A percentile compares a stretch with the other conserved stretches of the same genome.
phyloP scores from a whole-genome alignment of 1,139 yeast genomes.

The Candida glucosophila region DNA sequence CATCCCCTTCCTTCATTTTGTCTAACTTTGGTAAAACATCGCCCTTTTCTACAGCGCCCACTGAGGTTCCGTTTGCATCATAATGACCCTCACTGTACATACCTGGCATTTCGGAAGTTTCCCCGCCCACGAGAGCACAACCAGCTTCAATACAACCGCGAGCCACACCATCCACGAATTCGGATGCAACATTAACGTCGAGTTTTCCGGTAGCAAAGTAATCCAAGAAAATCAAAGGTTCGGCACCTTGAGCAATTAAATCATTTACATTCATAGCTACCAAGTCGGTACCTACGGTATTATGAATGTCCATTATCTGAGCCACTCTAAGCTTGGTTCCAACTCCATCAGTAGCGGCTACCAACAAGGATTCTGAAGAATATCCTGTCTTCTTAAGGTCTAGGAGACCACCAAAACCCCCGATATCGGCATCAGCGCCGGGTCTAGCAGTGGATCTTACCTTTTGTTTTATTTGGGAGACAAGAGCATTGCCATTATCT shows the following conservation, averaged over 20 bases:
- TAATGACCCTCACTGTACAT: slow-evolving; percentile 93
- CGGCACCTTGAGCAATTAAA: slow-evolving; percentile 97
- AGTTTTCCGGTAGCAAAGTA: slow-evolving; percentile 94
- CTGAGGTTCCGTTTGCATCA: slow-evolving; percentile 97
- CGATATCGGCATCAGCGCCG: slow-evolving; percentile 97
- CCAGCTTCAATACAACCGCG: slow-evolving; percentile 93
- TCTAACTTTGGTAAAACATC: slow-evolving; percentile 64
- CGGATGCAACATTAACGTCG: slow-evolving; percentile 75
- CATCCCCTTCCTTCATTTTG: slow-evolving; percentile 69
- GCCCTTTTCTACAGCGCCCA: slow-evolving; percentile 90
- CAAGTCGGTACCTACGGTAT: slow-evolving; percentile 95
- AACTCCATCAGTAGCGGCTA: slow-evolving; percentile 98
- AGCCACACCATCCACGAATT: slow-evolving; percentile 91
- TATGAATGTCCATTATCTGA: slow-evolving; percentile 78
- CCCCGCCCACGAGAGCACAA: slow-evolving; percentile 98
- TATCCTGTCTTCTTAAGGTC: slow-evolving; percentile 88
- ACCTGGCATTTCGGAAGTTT: slow-evolving; percentile 99
- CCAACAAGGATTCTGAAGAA: slow-evolving; percentile 66
- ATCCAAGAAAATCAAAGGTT: slow-evolving; percentile 90
- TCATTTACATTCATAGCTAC: slow-evolving; percentile 99
- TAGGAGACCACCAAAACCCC: slow-evolving; percentile 97
- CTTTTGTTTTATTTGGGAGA: slow-evolving; percentile 80
- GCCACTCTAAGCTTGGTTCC: slow-evolving; percentile 97
- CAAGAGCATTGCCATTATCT: slow-evolving; percentile 86
- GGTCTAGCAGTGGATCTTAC: slow-evolving; percentile 93